Conservation (phyloP, 2,329 filamentous ascomycete species). For the Fusarium haematococcum region DNA sequence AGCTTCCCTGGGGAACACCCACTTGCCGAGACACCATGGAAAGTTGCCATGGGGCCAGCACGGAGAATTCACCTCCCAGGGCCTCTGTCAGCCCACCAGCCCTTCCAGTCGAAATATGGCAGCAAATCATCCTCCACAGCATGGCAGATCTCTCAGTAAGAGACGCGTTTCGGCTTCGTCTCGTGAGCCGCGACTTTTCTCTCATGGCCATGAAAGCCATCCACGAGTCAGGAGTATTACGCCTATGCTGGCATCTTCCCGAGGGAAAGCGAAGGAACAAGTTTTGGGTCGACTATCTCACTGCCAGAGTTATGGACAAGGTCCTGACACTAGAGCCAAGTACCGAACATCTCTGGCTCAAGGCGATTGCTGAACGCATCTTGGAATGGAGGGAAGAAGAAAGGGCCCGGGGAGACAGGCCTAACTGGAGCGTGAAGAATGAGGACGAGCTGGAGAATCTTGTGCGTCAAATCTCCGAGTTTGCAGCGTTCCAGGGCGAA, state of each 20-base stretch:
- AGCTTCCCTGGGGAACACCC: neutral
- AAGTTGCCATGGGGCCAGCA: neutral
- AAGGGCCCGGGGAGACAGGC: neutral
- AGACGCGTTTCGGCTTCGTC: neutral
- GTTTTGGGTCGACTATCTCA: neutral
- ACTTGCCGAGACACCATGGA: neutral
- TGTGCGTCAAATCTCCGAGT: neutral
- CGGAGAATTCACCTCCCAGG: neutral
- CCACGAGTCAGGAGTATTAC: neutral
- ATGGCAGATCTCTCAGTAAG: neutral
- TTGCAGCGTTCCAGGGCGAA: neutral
- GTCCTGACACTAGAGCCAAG: neutral
- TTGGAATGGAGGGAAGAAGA: neutral
- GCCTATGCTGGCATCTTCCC: neutral
- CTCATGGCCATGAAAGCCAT: neutral
- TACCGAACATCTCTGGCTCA: neutral
- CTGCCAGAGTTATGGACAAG: neutral
- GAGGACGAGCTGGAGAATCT: neutral
- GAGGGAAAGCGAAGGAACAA: neutral
- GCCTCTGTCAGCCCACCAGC: neutral
- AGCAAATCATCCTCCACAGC: neutral
- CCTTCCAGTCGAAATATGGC: neutral
- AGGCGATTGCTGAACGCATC: neutral
- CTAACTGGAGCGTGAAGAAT: neutral
- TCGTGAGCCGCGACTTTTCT: neutral